phyloP scores from a whole-genome alignment of 2,329 filamentous ascomycete genomes.

The Karstenula rhodostoma region DNA sequence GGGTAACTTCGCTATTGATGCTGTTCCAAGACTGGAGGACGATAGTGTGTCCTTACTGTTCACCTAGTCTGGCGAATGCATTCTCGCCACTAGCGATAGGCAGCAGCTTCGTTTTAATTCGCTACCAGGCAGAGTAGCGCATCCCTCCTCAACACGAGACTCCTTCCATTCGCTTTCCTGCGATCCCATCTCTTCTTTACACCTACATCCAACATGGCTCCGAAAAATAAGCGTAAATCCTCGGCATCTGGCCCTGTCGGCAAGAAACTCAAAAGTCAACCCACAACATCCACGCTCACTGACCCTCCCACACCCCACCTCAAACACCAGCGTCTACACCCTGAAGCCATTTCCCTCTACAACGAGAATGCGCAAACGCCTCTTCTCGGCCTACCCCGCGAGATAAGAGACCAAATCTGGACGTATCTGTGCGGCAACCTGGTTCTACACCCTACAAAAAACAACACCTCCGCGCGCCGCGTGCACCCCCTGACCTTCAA shows the following conservation, averaged over 20 bases:
- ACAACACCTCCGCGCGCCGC: not conserved
- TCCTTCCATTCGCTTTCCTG: not conserved
- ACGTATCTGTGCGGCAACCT: not conserved
- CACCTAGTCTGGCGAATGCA: too few relatives aligned
- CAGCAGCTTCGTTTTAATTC: too few relatives aligned
- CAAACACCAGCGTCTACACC: too few relatives aligned
- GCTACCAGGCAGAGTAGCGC: not conserved
- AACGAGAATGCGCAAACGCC: not conserved
- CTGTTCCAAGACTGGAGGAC: too few relatives aligned
- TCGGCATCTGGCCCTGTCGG: too few relatives aligned
- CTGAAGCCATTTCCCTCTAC: not conserved
- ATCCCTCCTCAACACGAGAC: not conserved
- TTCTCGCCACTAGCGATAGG: not conserved
- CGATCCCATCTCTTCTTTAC: not conserved
- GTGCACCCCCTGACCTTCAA: not conserved
- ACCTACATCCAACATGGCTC: not conserved
- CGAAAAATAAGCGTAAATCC: too few relatives aligned
- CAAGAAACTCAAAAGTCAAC: too few relatives aligned
- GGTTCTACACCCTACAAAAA: not conserved
- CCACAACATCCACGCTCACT: too few relatives aligned
- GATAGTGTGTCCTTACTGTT: too few relatives aligned
- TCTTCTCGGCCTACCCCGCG: not conserved
- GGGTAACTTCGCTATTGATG: too few relatives aligned
- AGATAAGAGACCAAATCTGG: constrained; percentile 1
- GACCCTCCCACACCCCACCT: too few relatives aligned